phyloP scores from a whole-genome alignment of 768 basidiomycete genomes.

The Leucocoprinus leucothites region DNA sequence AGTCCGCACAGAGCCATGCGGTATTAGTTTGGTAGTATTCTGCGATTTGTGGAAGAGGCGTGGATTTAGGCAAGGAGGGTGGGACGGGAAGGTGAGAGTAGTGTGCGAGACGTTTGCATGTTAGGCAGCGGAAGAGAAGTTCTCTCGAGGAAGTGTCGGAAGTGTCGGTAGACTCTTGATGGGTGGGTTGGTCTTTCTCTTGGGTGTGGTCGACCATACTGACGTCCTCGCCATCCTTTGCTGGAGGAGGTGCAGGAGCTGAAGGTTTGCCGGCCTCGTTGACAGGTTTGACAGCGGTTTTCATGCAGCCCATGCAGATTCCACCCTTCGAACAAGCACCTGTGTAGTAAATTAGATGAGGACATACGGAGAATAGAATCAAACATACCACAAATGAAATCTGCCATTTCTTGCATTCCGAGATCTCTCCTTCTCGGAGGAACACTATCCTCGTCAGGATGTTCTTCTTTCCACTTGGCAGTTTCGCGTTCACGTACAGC shows the following conservation, averaged over 20 bases:
- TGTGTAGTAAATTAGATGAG: conserved; percentile 17
- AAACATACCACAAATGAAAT: conserved; percentile 66
- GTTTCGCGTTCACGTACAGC: conserved; percentile 56
- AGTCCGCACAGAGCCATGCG: conserved; percentile 75
- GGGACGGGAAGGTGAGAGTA: conserved; percentile 69
- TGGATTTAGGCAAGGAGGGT: conserved; percentile 28
- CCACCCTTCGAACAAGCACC: conserved; percentile 70
- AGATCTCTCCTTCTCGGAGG: conserved; percentile 44
- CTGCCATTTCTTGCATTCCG: conserved; percentile 57
- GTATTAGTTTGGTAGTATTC: conserved; percentile 52
- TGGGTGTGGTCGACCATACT: conserved; percentile 31
- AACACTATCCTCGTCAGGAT: conserved; percentile 19
- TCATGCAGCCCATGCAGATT: conserved; percentile 73
- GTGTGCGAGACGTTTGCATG: conserved; percentile 82
- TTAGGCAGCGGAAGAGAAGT: conserved; percentile 77
- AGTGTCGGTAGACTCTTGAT: conserved; percentile 8
- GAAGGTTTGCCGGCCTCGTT: too few relatives aligned
- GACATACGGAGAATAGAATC: neutral
- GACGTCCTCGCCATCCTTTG: conserved; percentile 21
- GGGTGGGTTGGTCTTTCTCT: neutral
- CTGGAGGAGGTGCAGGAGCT: neutral
- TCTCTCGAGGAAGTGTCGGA: conserved; percentile 27
- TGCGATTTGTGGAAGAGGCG: conserved; percentile 45
- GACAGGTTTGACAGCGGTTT: conserved; percentile 44
- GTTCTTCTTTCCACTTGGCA: conserved; percentile 32